A percentile compares a stretch with the other conserved stretches of the same genome.
phyloP scores from a whole-genome alignment of 495 filamentous ascomycete genomes.

The Aspergillus asperescens region DNA sequence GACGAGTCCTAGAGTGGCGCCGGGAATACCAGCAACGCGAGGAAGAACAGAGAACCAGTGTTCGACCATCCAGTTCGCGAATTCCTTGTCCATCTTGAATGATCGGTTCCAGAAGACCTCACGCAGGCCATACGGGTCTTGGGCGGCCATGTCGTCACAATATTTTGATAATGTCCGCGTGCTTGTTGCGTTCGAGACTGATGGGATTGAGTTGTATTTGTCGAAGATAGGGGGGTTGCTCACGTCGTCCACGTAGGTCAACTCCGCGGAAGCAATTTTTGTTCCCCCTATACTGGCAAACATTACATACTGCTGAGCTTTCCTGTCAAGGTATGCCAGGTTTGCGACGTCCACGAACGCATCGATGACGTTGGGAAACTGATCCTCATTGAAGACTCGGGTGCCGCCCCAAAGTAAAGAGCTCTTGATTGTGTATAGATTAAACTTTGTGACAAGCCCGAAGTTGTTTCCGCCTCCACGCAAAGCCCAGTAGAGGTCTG shows the following conservation, averaged over 20 bases:
- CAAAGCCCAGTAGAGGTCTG: slow-evolving; percentile 50
- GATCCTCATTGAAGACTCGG: slow-evolving; percentile 1
- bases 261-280: slow-evolving; percentile 30
- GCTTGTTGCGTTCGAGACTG: slow-evolving; percentile 30
- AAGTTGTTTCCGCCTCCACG: slow-evolving; percentile 49
- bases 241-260: slow-evolving; percentile 38
- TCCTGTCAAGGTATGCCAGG: slow-evolving; percentile 13
- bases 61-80: slow-evolving; percentile 32
- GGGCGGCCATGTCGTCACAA: slow-evolving; percentile 35
- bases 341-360: slow-evolving; percentile 11
- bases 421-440: slow-evolving; percentile 29
- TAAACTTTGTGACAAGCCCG: slow-evolving; percentile 46
- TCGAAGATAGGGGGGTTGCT: slow-evolving; percentile 39
- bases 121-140: slow-evolving; percentile 40
- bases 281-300: slow-evolving; percentile 30
- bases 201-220: slow-evolving; percentile 34
- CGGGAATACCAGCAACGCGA: slow-evolving; percentile 30
- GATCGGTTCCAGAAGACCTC: slow-evolving; percentile 42
- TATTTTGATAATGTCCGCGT: slow-evolving; percentile 43
- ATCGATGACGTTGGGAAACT: slow-evolving; percentile 7
- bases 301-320: slow-evolving; percentile 44
- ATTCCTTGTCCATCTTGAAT: slow-evolving; percentile 28
- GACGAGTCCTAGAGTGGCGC: slow-evolving; percentile 39
- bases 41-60: slow-evolving; percentile 33
- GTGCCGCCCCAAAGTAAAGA: slow-evolving; percentile 4